Base-by-base conservation (phyloP, 2,329 filamentous ascomycete species). In the Torrubiellomyces zombiae region DNA sequence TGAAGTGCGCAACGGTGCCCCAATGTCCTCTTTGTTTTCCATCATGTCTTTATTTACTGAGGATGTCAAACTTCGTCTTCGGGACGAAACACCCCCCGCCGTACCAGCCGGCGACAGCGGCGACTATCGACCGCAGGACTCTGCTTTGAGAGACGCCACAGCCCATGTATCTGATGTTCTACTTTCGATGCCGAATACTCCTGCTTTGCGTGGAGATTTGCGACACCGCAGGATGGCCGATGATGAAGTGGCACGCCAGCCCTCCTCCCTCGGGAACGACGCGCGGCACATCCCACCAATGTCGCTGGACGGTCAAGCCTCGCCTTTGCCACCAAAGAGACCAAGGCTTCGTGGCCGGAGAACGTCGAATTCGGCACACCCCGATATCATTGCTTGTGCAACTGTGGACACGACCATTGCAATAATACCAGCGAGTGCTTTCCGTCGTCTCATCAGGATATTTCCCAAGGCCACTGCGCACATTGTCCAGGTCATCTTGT, bases 21-120 rank as follows among this genome's bases (percentile, higher is more conserved):
- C 91, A 1, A 94, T 98, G 86, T 98, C 89, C 5, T 98, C 89
- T 0, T 55, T 98, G 2, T 98, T 98, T 50, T 95, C 89, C 1
- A 93, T 98, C 37, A 71, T 98, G 52, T 92, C 86, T 2, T 60
- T 98, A 0, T 98, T 98, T 44, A 98, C 89, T 3, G 89, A 98
- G 47, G 85, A 94, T 41, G 73, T 98, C 26, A 78, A 79, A 35
- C 57, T 98, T 17, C 69, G 73, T 13, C 67, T 75, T 1, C 71
- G 75, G n/a, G 73, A 79, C 4, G 67, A 75, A n/a, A 44, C 54
- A 0, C 35, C 44, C 3, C 27, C 38, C 3, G 24, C 40, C 6
- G 31, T 32, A 10, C 26, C 39, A 9, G 24, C 25, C 18, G 31
- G 34, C 11, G 36, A 37, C n/a, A 47, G 13, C 5, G 21, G 47